phyloP scores from a whole-genome alignment of 148 eudicot genomes.

The Bassia scoparia region DNA sequence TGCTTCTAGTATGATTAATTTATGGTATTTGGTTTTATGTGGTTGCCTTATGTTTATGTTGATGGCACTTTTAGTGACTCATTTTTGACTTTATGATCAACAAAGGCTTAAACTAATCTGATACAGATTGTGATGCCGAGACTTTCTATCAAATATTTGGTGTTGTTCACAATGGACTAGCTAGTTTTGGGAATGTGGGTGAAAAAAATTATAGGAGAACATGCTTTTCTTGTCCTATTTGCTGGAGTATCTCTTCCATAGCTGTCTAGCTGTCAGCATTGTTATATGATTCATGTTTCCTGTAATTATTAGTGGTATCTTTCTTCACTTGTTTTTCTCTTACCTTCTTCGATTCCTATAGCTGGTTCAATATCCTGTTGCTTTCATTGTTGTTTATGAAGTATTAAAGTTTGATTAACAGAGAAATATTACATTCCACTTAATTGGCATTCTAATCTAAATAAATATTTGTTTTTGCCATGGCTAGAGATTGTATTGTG shows the following conservation, averaged over 20 bases:
- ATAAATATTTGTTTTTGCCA: no score
- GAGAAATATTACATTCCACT: no score
- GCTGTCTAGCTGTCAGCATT: conserved; percentile 88
- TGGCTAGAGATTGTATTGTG: no score
- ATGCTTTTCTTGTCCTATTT: conserved; percentile 90
- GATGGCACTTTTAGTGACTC: neutral
- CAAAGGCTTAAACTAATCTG: conserved; percentile 8
- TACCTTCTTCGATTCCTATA: neutral
- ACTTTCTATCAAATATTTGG: conserved; percentile 79
- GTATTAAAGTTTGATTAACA: no score
- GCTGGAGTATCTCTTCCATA: conserved; percentile 91
- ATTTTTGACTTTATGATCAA: conserved; percentile 8
- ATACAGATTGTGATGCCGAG: conserved; percentile 78
- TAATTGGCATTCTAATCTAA: no score
- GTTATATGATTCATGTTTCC: conserved; percentile 49
- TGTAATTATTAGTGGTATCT: neutral
- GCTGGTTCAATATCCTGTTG: no score
- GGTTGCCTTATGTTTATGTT: neutral
- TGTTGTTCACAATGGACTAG: conserved; percentile 85
- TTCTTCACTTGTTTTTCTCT: neutral
- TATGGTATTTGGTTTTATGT: neutral
- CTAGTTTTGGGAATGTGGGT: conserved; percentile 79
- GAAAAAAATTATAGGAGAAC: conserved; percentile 89
- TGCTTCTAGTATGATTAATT: neutral
- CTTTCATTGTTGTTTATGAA: no score